A percentile compares a stretch with the other conserved stretches of the same genome.
Evolutionary conservation across 768 basidiomycete species (phyloP).

Genomic region (Pluteus cervinus): DNA sequence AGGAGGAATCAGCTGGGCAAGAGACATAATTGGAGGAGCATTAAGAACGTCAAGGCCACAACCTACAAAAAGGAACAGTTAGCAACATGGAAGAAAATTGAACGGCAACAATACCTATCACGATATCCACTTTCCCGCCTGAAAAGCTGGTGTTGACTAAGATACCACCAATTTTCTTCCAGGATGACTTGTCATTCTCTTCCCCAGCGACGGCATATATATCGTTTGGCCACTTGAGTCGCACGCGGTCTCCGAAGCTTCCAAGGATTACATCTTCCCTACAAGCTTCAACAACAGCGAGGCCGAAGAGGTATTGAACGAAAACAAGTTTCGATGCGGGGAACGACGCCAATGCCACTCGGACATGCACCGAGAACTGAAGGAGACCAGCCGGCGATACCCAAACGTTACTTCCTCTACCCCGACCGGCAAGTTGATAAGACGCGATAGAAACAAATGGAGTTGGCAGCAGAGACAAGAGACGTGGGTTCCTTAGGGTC

Average conservation of each 20-base stretch:
- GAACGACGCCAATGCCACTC: slow-evolving; percentile 44
- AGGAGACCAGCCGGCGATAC: slow-evolving; percentile 89
- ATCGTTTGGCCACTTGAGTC: slow-evolving; percentile 97
- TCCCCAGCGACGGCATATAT: slow-evolving; percentile 66
- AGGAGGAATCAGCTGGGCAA: slow-evolving; percentile 58
- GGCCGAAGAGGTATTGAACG: slow-evolving; percentile 85
- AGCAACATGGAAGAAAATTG: not conserved
- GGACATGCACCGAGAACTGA: slow-evolving; percentile 72
- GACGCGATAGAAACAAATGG: slow-evolving; percentile 83
- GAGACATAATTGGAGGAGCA: slow-evolving; percentile 73
- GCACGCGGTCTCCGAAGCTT: slow-evolving; percentile 47
- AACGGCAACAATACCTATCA: slow-evolving; percentile 57
- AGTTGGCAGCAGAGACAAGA: slow-evolving; percentile 63
- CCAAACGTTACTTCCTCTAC: slow-evolving; percentile 88
- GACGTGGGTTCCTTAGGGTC: slow-evolving; percentile 59
- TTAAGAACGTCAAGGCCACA: slow-evolving; percentile 88
- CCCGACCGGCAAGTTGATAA: slow-evolving; percentile 82
- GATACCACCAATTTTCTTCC: slow-evolving; percentile 90
- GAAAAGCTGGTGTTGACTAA: slow-evolving; percentile 83
- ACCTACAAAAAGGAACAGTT: slow-evolving; percentile 38
- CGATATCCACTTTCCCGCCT: slow-evolving; percentile 65
- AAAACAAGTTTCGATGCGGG: slow-evolving; percentile 76
- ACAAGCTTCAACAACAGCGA: slow-evolving; percentile 88
- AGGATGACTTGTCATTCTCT: no score
- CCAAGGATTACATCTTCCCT: slow-evolving; percentile 51